These are phyloP conservation scores for Nyctanthes arbortristis DNA, from an alignment of 257 asterid species.

Conservation along the genomic window DNA sequence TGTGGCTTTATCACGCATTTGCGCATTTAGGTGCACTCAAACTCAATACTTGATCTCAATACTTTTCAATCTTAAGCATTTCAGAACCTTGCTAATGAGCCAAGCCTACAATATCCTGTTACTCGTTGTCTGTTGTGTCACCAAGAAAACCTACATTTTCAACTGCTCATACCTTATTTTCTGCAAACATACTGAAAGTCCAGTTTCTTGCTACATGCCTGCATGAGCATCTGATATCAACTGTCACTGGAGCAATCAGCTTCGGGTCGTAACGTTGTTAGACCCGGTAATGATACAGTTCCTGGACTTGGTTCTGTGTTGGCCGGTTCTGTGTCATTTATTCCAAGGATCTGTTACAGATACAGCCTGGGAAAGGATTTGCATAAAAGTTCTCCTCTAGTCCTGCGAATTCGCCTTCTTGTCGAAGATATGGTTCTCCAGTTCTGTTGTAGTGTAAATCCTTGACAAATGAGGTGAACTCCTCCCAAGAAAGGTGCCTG, in stretches of 20 bases:
- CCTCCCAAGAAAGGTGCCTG: conserved; percentile 44
- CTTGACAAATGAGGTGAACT: conserved; percentile 45
- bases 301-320: conserved; percentile 18
- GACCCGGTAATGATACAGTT: conserved; percentile 17
- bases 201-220: conserved; percentile 14
- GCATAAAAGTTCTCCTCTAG: conserved; percentile 67
- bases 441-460: conserved; percentile 45
- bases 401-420: conserved; percentile 41
- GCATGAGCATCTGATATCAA: conserved; percentile 8
- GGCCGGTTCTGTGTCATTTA: conserved; percentile 16
- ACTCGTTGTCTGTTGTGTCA: too few species aligned
- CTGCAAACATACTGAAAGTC: conserved; percentile 3
- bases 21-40: too few species aligned
- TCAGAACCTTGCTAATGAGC: too few species aligned
- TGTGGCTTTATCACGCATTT: too few species aligned
- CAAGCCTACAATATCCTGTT: too few species aligned
- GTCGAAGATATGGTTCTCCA: conserved; percentile 57
- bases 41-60: too few species aligned
- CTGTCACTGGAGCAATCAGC: conserved; percentile 2
- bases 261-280: not conserved
- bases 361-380: conserved; percentile 67
- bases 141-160: too few species aligned
- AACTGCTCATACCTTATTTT: not conserved
- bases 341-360: conserved; percentile 41
- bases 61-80: too few species aligned